Percentiles rank a stretch among this genome's conserved stretches.
Conservation (phyloP, 345 rosid species). For the Stellera chamaejasme region DNA sequence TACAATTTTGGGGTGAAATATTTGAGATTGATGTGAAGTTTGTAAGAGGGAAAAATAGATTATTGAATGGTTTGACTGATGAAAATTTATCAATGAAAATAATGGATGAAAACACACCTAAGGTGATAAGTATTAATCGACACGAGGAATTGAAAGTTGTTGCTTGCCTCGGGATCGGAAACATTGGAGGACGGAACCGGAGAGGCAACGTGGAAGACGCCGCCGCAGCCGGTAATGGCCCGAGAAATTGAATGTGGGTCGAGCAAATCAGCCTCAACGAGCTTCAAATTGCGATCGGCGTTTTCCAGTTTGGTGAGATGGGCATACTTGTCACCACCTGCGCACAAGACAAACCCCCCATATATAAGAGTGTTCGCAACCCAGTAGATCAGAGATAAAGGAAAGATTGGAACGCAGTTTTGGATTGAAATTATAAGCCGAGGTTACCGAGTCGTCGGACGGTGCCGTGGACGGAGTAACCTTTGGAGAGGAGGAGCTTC, state of each 20-base stretch:
- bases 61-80: no score
- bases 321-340: conserved; percentile 44
- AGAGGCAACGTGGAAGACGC: conserved; percentile 65
- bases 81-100: no score
- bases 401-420: no score
- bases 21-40: no score
- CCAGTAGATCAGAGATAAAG: background rate
- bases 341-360: background rate
- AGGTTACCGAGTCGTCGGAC: conserved; percentile 44
- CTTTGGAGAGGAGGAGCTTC: conserved; percentile 45
- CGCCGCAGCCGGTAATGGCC: conserved; percentile 47
- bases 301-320: conserved; percentile 42
- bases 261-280: conserved; percentile 53
- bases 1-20: no score
- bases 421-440: background rate
- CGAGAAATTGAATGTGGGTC: conserved; percentile 35
- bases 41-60: no score
- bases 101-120: no score
- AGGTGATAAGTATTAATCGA: no score
- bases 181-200: conserved; percentile 45
- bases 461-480: conserved; percentile 53
- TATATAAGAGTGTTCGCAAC: background rate
- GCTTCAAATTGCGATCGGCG: conserved; percentile 52
- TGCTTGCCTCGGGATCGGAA: conserved; percentile 23
- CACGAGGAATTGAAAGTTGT: no score